Base-by-base conservation (phyloP, 1,139 yeast species). In the Geotrichum cucujoidarum region DNA sequence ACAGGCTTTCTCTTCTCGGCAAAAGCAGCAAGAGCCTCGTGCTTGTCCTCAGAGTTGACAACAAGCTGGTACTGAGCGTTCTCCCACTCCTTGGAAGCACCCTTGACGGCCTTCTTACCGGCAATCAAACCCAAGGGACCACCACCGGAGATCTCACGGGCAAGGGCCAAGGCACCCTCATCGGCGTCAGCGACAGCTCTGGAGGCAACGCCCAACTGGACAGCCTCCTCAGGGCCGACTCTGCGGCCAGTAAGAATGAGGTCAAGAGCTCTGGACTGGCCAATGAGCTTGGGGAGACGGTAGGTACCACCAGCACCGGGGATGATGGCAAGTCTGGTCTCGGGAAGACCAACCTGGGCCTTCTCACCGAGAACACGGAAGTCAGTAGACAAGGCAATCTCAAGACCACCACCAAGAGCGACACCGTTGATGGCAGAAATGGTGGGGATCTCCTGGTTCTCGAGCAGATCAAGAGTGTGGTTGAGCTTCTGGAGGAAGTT, bases 221-320 rank as follows among this genome's bases (percentile, higher is more conserved):
- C 48, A 6, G 65, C 66, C 43, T 62, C 65, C 4, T 48, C 50
- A 3, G 64, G 57, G 11, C 50, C 45, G 20, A 61, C 57, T 14
- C 63, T 52, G 14, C 65, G 48, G 13, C 65, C 65, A 1, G 65
- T 60, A 14, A 60, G 50, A 25, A 61, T 50, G 48, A 61, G 40
- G 30, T 61, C 65, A 33, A 61, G 49, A 2, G 65, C 65, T 16
- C 62, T 54, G 2, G 64, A 57, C 39, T 58, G 53, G 14, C 65
- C 65, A 20, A 61, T 54, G 18, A 61, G 55, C 40, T 52, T 55
- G 13, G 66, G 64, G 18, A 64, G 56, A 11, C 67, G 57, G 48
- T 58, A 54, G 3, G 67, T 64, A 7, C 67, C 67, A 11, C 67
- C 67, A 4, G 67, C 67, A 0, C 63, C 66, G 6, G 65, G 65